phyloP scores from a whole-genome alignment of 106 monocot species.

The Posidonia australis region DNA sequence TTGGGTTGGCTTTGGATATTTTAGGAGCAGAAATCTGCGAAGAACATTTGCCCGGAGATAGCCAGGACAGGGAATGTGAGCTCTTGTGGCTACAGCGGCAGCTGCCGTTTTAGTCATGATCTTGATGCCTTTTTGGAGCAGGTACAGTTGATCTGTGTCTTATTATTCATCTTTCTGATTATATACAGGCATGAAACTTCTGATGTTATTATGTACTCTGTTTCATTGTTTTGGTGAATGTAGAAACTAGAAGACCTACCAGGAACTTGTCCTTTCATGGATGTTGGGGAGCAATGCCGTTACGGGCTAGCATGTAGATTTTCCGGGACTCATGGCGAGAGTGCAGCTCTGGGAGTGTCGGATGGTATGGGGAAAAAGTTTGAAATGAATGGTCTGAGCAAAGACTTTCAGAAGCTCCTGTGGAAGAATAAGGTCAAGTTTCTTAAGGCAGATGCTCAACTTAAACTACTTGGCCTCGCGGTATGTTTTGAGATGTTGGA shows the following conservation, averaged over 20 bases:
- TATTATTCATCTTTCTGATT: background rate
- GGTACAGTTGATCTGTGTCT: slow-evolving; percentile 19
- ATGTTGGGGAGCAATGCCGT: slow-evolving; percentile 41
- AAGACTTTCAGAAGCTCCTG: slow-evolving; percentile 77
- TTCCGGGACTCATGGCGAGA: slow-evolving; percentile 37
- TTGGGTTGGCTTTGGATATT: background rate
- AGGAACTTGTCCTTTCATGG: slow-evolving; percentile 65
- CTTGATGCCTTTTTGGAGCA: slow-evolving; percentile 59
- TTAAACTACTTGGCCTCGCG: slow-evolving; percentile 74
- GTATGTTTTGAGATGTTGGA: slow-evolving; percentile 18
- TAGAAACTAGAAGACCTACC: slow-evolving; percentile 85
- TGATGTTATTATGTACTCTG: background rate
- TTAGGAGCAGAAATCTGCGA: slow-evolving; percentile 60
- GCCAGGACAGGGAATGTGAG: slow-evolving; percentile 49
- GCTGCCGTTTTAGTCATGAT: slow-evolving; percentile 87
- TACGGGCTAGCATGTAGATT: slow-evolving; percentile 86
- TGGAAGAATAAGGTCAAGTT: slow-evolving; percentile 86
- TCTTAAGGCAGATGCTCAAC: slow-evolving; percentile 68
- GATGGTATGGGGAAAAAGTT: slow-evolving; percentile 15
- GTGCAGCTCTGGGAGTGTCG: slow-evolving; percentile 1
- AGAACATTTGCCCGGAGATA: slow-evolving; percentile 62
- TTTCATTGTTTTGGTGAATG: slow-evolving; percentile 8
- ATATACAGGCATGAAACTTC: no score
- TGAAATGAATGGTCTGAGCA: slow-evolving; percentile 64
- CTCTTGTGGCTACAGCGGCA: slow-evolving; percentile 40